Conservation (phyloP, 768 basidiomycete genomes). For the Hygrophorus russula region DNA sequence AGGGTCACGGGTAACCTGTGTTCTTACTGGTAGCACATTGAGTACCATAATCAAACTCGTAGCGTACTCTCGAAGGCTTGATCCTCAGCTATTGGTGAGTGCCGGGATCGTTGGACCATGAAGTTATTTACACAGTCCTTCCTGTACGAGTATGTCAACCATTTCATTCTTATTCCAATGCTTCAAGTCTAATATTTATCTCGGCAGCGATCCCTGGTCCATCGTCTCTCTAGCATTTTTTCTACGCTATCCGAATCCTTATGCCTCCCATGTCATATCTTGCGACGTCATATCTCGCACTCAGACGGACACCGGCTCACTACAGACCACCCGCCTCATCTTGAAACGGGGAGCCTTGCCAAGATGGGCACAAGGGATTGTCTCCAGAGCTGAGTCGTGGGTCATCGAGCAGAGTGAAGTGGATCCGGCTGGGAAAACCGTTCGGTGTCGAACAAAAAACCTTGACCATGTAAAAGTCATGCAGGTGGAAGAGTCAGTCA, state of each 20-base stretch:
- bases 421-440: conserved; percentile 67
- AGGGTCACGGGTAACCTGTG: no score
- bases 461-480: conserved; percentile 91
- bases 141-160: conserved; percentile 37
- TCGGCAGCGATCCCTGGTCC: conserved; percentile 77
- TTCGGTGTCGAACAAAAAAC: conserved; percentile 77
- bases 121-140: conserved; percentile 48
- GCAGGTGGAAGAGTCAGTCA: conserved; percentile 79
- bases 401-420: conserved; percentile 93
- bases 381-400: conserved; percentile 85
- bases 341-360: conserved; percentile 88
- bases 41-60: no score
- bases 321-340: conserved; percentile 83
- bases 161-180: conserved; percentile 9
- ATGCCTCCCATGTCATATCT: conserved; percentile 85
- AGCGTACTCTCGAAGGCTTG: background rate
- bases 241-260: conserved; percentile 92
- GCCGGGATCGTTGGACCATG: conserved; percentile 29
- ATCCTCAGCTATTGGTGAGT: background rate
- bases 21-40: no score
- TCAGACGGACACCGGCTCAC: conserved; percentile 59
- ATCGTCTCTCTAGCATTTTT: conserved; percentile 92
- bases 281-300: conserved; percentile 90
- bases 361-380: conserved; percentile 78
- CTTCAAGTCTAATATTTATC: background rate